A percentile compares a stretch with the other conserved stretches of the same genome.
Evolutionary conservation across 2,329 filamentous ascomycete genomes (phyloP).

Genomic region (Orbilia brochopaga): DNA sequence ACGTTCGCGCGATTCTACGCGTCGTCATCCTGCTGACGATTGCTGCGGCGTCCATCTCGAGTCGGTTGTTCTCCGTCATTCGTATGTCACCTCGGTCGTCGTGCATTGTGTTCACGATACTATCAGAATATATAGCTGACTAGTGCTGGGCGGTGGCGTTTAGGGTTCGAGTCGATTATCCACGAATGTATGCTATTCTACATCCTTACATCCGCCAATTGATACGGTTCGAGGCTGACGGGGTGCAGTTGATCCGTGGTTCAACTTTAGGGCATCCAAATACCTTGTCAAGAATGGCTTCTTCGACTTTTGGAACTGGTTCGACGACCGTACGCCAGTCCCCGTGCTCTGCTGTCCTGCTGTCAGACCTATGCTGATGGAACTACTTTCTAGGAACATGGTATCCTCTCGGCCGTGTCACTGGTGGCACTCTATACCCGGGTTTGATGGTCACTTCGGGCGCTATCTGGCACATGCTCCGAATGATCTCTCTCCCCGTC

Average conservation of each 20-base stretch:
- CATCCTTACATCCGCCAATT: slow-evolving; percentile 33
- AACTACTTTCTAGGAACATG: slow-evolving; percentile 72
- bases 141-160: not conserved
- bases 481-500: slow-evolving; percentile 85
- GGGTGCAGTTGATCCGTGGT: slow-evolving; percentile 93
- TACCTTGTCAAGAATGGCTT: slow-evolving; percentile 97
- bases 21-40: slow-evolving; percentile 90
- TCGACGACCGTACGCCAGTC: slow-evolving; percentile 79
- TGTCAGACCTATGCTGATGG: slow-evolving; percentile 26
- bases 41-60: slow-evolving; percentile 86
- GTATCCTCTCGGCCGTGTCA: slow-evolving; percentile 97
- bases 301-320: slow-evolving; percentile 99
- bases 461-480: slow-evolving; percentile 91
- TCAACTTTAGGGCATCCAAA: slow-evolving; percentile 98
- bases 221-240: slow-evolving; percentile 14
- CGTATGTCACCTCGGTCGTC: slow-evolving; percentile 67
- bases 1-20: slow-evolving; percentile 81
- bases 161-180: slow-evolving; percentile 98
- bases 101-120: slow-evolving; percentile 1
- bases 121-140: slow-evolving; percentile 18
- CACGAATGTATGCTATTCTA: slow-evolving; percentile 79
- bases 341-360: not conserved
- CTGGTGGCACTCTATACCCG: slow-evolving; percentile 96
- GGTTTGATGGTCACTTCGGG: slow-evolving; percentile 99
- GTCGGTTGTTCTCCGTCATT: slow-evolving; percentile 97